Evolutionary conservation across 768 basidiomycete species (phyloP).

Genomic region (Pisolithus microcarpus): DNA sequence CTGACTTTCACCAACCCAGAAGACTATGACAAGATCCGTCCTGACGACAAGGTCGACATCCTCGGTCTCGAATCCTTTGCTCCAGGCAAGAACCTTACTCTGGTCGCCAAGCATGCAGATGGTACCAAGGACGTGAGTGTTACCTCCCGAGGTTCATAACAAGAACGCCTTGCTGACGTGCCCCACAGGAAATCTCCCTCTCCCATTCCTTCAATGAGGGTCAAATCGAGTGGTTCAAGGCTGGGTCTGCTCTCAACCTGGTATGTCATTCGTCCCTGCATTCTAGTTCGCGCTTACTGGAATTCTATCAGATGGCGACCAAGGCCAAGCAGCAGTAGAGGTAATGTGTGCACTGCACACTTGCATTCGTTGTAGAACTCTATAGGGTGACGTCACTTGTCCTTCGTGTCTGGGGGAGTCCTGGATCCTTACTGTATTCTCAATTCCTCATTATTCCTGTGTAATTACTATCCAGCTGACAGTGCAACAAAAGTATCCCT

Average conservation of each 20-base stretch:
- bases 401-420: background rate
- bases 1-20: constrained; percentile 86
- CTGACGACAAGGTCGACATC: constrained; percentile 85
- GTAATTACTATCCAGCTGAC: constrained; percentile 19
- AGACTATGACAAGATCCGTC: constrained; percentile 90
- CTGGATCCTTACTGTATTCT: background rate
- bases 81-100: constrained; percentile 85
- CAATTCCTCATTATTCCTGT: background rate
- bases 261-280: constrained; percentile 33
- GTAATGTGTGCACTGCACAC: background rate
- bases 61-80: constrained; percentile 82
- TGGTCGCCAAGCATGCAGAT: constrained; percentile 76
- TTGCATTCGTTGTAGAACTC: background rate
- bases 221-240: constrained; percentile 98
- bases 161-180: constrained; percentile 6
- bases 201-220: constrained; percentile 96
- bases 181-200: constrained; percentile 54
- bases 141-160: background rate
- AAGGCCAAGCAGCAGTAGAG: constrained; percentile 42
- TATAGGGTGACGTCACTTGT: background rate
- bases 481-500: constrained; percentile 3
- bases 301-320: constrained; percentile 50
- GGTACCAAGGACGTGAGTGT: constrained; percentile 58
- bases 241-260: constrained; percentile 88
- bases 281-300: constrained; percentile 5